These are phyloP conservation scores for Tolypocladium cylindrosporum DNA, from an alignment of 2,329 filamentous ascomycete species.

Conservation along the genomic window DNA sequence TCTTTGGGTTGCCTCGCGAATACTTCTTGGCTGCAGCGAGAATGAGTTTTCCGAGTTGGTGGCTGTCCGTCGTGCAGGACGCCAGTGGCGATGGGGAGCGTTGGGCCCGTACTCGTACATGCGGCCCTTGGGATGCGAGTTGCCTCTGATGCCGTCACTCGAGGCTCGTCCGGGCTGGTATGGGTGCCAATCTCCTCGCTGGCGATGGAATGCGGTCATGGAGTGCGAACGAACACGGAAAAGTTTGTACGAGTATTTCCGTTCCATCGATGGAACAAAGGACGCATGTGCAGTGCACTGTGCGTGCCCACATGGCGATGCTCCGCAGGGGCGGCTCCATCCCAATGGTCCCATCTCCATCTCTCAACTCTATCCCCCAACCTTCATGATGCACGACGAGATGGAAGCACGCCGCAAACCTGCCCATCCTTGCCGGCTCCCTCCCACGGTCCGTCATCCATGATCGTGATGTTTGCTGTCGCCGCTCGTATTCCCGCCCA, in stretches of 20 bases:
- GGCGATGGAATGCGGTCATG: background rate
- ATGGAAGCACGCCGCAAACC: no score
- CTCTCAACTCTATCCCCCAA: no score
- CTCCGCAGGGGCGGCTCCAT: no score
- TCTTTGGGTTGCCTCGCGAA: background rate
- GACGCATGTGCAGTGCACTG: background rate
- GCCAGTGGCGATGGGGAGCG: background rate
- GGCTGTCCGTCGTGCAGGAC: background rate
- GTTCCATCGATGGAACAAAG: background rate
- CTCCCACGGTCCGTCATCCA: background rate
- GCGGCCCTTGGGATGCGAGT: background rate
- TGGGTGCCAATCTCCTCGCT: background rate
- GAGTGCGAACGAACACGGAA: background rate
- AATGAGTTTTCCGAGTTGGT: background rate
- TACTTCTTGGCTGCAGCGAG: background rate
- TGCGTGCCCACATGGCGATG: background rate
- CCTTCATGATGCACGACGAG: no score
- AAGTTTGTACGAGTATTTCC: no score
- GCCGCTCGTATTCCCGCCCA: background rate
- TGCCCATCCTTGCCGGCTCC: background rate
- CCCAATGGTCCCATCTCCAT: no score
- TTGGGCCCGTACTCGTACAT: no score
- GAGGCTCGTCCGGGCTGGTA: background rate
- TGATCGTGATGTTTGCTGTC: background rate
- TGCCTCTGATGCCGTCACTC: background rate